These are phyloP conservation scores for Zygosaccharomyces bisporus DNA, from an alignment of 805 yeast genomes.

Conservation along the genomic window DNA sequence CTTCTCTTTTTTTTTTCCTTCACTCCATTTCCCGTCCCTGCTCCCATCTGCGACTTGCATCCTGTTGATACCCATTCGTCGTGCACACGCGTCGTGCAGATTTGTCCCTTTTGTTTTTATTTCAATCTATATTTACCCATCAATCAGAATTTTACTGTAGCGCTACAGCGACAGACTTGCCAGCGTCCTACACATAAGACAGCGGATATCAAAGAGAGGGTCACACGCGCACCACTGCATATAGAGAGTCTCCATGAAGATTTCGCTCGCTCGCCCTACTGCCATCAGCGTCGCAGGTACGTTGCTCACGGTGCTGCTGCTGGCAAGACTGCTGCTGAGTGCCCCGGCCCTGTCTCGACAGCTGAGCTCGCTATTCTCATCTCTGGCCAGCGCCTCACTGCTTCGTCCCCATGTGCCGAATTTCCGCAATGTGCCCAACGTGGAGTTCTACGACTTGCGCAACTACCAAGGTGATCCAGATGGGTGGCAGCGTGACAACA, in stretches of 20 bases:
- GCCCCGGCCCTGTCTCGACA: constrained; percentile 3
- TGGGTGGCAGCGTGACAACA: constrained; percentile 78
- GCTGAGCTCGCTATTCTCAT: constrained; percentile 1
- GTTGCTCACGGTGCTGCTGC: constrained; percentile 14
- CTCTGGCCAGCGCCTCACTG: constrained; percentile 7
- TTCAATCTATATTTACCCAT: constrained; percentile 3
- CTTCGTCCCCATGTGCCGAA: constrained; percentile 37
- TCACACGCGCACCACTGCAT: neutral
- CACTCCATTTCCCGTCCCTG: too few relatives aligned
- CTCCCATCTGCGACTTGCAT: neutral
- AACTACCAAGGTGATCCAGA: constrained; percentile 60
- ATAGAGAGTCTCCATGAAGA: constrained; percentile 1
- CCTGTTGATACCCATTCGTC: neutral
- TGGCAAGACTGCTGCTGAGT: constrained; percentile 13
- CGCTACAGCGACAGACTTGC: neutral
- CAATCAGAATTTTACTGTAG: neutral
- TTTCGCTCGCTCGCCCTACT: constrained; percentile 11
- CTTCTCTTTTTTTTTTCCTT: too few relatives aligned
- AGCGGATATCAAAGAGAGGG: neutral
- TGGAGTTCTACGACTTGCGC: constrained; percentile 69
- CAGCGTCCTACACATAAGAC: neutral
- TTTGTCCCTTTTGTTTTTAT: neutral
- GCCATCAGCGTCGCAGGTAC: constrained; percentile 16
- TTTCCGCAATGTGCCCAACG: constrained; percentile 38
- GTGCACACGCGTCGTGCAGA: neutral